Evolutionary conservation across 345 rosid genomes (phyloP).

Genomic region (Kandelia obovata): DNA sequence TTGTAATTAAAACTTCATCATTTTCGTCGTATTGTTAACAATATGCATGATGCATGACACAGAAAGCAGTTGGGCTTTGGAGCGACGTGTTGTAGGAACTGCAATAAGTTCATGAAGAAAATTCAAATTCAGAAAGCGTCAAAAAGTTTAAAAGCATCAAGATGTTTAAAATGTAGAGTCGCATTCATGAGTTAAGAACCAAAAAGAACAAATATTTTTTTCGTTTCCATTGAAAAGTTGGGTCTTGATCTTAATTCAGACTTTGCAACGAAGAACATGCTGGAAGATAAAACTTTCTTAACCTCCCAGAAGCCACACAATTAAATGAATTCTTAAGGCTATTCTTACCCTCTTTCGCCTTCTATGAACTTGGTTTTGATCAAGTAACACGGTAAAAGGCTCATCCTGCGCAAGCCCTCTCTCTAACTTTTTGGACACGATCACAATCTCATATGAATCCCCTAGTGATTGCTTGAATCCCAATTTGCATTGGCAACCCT

Average conservation of each 20-base stretch:
- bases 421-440: slow-evolving; percentile 56
- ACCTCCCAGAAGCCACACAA: slow-evolving; percentile 47
- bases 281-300: neutral
- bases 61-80: too few species aligned
- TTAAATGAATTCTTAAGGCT: slow-evolving; percentile 65
- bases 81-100: too few species aligned
- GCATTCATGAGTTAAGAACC: too few species aligned
- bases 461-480: slow-evolving; percentile 70
- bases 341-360: slow-evolving; percentile 45
- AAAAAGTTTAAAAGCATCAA: too few species aligned
- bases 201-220: too few species aligned
- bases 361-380: slow-evolving; percentile 8
- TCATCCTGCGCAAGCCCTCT: slow-evolving; percentile 42
- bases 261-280: slow-evolving; percentile 3
- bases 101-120: too few species aligned
- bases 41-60: too few species aligned
- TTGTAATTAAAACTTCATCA: neutral
- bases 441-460: slow-evolving; percentile 79
- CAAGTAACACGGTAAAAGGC: slow-evolving; percentile 22
- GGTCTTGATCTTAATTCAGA: neutral
- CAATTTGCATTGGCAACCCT: slow-evolving; percentile 25
- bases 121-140: too few species aligned
- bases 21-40: neutral
- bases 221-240: too few species aligned
- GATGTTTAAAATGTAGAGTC: too few species aligned